These are phyloP conservation scores for Dactylellina drechsleri DNA, from an alignment of 2,329 filamentous ascomycete genomes.

Conservation along the genomic window DNA sequence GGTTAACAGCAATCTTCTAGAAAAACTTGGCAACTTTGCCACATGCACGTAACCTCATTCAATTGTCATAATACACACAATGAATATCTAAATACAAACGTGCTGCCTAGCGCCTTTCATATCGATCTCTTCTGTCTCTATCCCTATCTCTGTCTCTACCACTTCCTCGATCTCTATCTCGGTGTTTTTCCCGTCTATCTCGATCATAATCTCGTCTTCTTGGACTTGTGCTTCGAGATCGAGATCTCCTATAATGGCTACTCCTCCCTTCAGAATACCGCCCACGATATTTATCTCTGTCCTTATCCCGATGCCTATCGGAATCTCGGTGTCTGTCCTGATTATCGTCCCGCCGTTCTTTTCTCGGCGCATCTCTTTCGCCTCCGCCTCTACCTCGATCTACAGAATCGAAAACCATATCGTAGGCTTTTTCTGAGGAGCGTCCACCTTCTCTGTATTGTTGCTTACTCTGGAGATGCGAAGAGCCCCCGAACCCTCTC, in stretches of 20 bases:
- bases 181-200: constrained; percentile 41
- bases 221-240: constrained; percentile 44
- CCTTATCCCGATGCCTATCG: constrained; percentile 60
- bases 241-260: constrained; percentile 17
- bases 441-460: constrained; percentile 79
- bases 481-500: constrained; percentile 91
- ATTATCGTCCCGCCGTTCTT: constrained; percentile 60
- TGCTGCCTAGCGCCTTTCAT: constrained; percentile 30
- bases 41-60: neutral
- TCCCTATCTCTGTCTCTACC: constrained; percentile 54
- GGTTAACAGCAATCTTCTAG: constrained; percentile 2
- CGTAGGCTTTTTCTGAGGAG: constrained; percentile 66
- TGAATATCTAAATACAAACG: neutral
- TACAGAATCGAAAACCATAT: constrained; percentile 82
- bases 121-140: constrained; percentile 59
- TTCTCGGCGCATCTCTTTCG: constrained; percentile 59
- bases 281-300: constrained; percentile 60
- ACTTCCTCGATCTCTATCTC: constrained; percentile 23
- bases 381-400: constrained; percentile 69
- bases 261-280: constrained; percentile 8
- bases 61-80: neutral
- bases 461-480: constrained; percentile 84
- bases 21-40: neutral
- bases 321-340: constrained; percentile 61
- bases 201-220: constrained; percentile 21